Evolutionary conservation across 2,329 filamentous ascomycete species (phyloP), one percentile per base, ranked within the genome.

Genomic region (Clonostachys rosea): DNA sequence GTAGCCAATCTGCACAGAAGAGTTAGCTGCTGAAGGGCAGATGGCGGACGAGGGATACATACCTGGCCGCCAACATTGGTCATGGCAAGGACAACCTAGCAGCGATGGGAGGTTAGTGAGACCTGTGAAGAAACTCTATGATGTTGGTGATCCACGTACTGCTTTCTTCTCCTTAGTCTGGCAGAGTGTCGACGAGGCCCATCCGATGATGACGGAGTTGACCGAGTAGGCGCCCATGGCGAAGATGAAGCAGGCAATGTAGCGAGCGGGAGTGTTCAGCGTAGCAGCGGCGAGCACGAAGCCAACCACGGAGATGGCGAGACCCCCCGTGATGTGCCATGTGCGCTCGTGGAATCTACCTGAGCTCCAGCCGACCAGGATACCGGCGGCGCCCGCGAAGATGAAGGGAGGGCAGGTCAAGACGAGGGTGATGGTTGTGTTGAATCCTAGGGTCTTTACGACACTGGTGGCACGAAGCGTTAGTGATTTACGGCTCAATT

Each of bases 351-450:
- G 68, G 44, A 70, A 59, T 3, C 67, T 65, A 1, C 74, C 77
- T 4, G 74, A 77, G 46, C 65, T 75, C 69, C 71, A 77, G 2
- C 71, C 74, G 10, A 71, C 69, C 6, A 67, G 51, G 36, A 78
- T 70, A 10, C 71, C 72, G 3, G 68, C 67, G 0, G 63, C 66
- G 12, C 73, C 74, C 2, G 75, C 75, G 34, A 75, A 61, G 37
- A 76, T 63, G 55, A 75, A 79, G 0, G 76, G 76, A 0, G 76
- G 76, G 48, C 71, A 74, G 6, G 75, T 78, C 48, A 80, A 67
- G 11, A 75, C 65, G 0, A 79, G 65, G 1, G 76, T 78, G 43
- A 76, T 65, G 2, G 71, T 78, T 0, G 61, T 69, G 48, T 61
- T 66, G 59, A 76, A 78, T 0, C 71, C 71, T 1, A 79, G 65